Evolutionary conservation across 2,329 filamentous ascomycete genomes (phyloP).

Genomic region (Grosmannia huntii): DNA sequence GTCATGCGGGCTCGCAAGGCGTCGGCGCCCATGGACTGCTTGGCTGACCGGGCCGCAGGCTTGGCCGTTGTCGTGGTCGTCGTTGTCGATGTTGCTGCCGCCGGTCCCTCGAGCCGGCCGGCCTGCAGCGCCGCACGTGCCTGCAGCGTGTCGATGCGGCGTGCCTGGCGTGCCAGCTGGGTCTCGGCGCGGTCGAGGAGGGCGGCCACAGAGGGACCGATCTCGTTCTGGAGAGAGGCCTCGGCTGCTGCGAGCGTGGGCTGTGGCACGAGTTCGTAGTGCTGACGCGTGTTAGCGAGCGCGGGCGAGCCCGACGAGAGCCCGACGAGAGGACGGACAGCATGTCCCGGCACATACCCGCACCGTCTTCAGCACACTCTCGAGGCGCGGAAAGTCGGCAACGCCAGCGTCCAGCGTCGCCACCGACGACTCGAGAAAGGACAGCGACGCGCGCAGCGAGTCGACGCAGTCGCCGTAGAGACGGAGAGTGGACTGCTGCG

Average conservation of each 20-base stretch:
- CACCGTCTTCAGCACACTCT: conserved; percentile 42
- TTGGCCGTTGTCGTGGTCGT: neutral
- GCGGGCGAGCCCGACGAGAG: conserved; percentile 3
- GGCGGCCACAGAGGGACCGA: conserved; percentile 71
- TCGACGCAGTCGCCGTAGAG: conserved; percentile 44
- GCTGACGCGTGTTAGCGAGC: conserved; percentile 31
- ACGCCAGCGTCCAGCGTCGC: conserved; percentile 42
- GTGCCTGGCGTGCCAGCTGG: conserved; percentile 69
- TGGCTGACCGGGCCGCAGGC: neutral
- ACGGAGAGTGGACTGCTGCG: conserved; percentile 1
- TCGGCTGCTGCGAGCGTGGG: conserved; percentile 72
- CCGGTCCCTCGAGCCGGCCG: conserved; percentile 39
- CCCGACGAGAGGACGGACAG: too few relatives aligned
- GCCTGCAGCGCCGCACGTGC: conserved; percentile 75
- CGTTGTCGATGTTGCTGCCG: neutral
- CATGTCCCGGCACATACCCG: conserved; percentile 27
- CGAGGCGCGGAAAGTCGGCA: conserved; percentile 43
- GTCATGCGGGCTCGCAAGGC: conserved; percentile 46
- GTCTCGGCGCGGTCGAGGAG: conserved; percentile 72
- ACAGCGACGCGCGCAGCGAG: conserved; percentile 46
- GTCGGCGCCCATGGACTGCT: conserved; percentile 16
- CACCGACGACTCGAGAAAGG: conserved; percentile 48
- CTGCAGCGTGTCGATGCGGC: conserved; percentile 72
- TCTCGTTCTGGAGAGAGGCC: conserved; percentile 72
- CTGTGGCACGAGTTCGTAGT: conserved; percentile 87